phyloP scores from a whole-genome alignment of 129 eudicot species.

The Chrysanthemum makinoi region DNA sequence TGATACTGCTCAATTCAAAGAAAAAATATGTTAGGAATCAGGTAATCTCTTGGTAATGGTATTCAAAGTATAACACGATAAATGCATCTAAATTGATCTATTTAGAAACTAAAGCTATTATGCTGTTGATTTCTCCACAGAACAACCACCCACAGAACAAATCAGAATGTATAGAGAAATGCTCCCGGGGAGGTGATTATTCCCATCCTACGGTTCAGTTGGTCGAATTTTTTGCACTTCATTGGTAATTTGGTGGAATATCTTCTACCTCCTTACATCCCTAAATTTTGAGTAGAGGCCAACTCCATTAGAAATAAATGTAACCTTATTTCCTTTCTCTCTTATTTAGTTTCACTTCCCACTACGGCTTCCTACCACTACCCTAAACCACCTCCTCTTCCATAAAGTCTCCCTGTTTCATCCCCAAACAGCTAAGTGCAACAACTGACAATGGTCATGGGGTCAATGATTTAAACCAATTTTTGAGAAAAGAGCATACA shows the following conservation, averaged over 20 bases:
- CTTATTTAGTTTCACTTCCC: constrained; percentile 1
- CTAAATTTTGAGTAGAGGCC: no score
- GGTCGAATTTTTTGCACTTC: not conserved
- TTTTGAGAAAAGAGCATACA: no score
- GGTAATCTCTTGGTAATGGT: not conserved
- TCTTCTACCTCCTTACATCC: no score
- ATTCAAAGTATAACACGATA: constrained; percentile 12
- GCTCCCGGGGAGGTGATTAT: not conserved
- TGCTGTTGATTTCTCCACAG: not conserved
- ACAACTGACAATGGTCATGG: not conserved
- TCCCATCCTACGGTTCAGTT: not conserved
- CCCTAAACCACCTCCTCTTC: not conserved
- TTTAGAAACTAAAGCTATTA: not conserved
- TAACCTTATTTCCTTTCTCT: not conserved
- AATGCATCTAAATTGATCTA: not conserved
- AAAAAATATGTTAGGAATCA: constrained; percentile 3
- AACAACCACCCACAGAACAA: not conserved
- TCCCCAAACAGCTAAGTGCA: not conserved
- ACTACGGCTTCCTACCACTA: not conserved
- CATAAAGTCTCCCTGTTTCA: not conserved
- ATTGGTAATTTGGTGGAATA: not conserved
- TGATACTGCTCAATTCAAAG: constrained; percentile 44
- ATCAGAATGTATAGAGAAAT: not conserved
- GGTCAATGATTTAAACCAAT: not conserved
- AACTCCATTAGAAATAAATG: no score